A percentile compares a stretch with the other conserved stretches of the same genome.
Conservation (phyloP, 2,329 filamentous ascomycete species). For the Stachybotrys elegans region DNA sequence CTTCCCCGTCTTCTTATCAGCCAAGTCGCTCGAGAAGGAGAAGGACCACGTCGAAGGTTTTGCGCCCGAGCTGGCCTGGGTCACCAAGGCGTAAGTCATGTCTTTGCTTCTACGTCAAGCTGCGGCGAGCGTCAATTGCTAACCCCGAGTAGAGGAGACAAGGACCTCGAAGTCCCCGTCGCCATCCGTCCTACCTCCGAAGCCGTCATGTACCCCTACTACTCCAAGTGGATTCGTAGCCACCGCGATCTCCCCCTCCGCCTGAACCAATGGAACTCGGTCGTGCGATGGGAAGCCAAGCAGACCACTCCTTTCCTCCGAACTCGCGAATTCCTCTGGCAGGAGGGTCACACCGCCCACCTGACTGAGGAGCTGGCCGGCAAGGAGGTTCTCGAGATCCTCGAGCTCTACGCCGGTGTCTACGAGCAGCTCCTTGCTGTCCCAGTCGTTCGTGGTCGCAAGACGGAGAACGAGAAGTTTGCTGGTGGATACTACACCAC, state of each 20-base stretch:
- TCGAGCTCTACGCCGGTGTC: constrained; percentile 86
- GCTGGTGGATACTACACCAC: constrained; percentile 95
- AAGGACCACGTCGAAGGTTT: constrained; percentile 99
- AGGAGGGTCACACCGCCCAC: constrained; percentile 90
- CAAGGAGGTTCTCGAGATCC: constrained; percentile 84
- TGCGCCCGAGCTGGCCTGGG: constrained; percentile 86
- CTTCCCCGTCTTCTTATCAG: constrained; percentile 92
- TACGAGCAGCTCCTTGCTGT: constrained; percentile 94
- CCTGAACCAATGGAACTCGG: constrained; percentile 96
- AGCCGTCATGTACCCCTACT: constrained; percentile 92
- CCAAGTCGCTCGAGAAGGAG: constrained; percentile 81
- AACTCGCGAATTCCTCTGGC: constrained; percentile 95
- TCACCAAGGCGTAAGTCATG: constrained; percentile 72
- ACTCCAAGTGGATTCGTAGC: constrained; percentile 93
- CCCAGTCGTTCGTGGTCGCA: constrained; percentile 86
- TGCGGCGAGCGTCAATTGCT: too few species aligned
- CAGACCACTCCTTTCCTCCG: constrained; percentile 82
- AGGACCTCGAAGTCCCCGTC: constrained; percentile 77
- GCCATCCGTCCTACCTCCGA: constrained; percentile 65
- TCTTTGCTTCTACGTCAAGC: too few species aligned
- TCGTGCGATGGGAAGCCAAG: constrained; percentile 94
- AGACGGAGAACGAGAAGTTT: constrained; percentile 98
- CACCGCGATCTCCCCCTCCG: constrained; percentile 91
- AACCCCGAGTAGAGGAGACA: constrained; percentile 67
- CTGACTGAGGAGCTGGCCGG: constrained; percentile 76